These are phyloP conservation scores for Phytopythium delawarense DNA, from an alignment of 352 stramenopile genomes.

Conservation along the genomic window DNA sequence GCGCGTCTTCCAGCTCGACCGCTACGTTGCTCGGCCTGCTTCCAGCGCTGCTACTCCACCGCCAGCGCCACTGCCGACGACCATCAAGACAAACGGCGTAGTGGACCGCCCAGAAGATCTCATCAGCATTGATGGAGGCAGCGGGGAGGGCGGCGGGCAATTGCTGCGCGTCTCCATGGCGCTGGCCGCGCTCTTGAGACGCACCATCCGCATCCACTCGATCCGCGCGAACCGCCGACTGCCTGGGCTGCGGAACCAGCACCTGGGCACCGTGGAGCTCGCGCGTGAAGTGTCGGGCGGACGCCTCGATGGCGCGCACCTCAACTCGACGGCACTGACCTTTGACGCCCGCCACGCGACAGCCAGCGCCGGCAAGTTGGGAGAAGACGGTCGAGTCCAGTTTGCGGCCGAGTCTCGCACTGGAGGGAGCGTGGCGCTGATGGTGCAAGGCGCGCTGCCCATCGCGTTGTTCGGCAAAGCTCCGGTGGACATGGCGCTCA, in stretches of 20 bases:
- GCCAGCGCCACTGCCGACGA: background rate
- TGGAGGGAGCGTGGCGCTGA: slow-evolving; percentile 53
- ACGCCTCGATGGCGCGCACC: slow-evolving; percentile 25
- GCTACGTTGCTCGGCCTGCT: slow-evolving; percentile 4
- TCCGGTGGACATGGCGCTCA: slow-evolving; percentile 25
- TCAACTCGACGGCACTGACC: slow-evolving; percentile 45
- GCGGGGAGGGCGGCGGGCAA: slow-evolving; percentile 87
- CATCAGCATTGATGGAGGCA: slow-evolving; percentile 45
- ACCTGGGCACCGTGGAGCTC: slow-evolving; percentile 76
- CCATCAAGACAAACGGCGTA: background rate
- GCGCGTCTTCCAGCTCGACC: slow-evolving; percentile 44
- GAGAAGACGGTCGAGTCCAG: background rate
- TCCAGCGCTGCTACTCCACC: background rate
- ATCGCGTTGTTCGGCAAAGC: slow-evolving; percentile 32
- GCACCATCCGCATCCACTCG: slow-evolving; percentile 61
- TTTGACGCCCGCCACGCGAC: slow-evolving; percentile 21
- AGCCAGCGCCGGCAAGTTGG: slow-evolving; percentile 1
- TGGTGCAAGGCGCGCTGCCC: slow-evolving; percentile 60
- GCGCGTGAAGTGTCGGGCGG: slow-evolving; percentile 29
- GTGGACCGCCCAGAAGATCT: slow-evolving; percentile 13
- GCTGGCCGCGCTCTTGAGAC: slow-evolving; percentile 59
- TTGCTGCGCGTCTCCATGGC: slow-evolving; percentile 80
- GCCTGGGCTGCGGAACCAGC: slow-evolving; percentile 77
- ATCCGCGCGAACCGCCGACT: slow-evolving; percentile 72
- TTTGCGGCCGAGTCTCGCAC: slow-evolving; percentile 41